Percentiles rank a stretch among this genome's conserved stretches.
Evolutionary conservation across 345 rosid species (phyloP).

Genomic region (Triadica sebifera): DNA sequence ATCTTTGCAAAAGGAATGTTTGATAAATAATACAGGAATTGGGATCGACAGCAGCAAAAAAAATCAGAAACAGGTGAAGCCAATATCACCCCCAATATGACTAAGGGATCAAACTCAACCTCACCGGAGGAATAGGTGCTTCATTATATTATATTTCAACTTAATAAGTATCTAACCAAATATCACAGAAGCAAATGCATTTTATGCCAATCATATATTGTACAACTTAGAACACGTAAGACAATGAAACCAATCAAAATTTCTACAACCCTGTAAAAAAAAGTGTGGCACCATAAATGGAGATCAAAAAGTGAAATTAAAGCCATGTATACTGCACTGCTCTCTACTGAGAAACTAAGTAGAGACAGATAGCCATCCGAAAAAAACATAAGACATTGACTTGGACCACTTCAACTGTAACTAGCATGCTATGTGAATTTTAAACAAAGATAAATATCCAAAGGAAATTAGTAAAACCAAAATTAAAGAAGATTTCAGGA

Average conservation of each 20-base stretch:
- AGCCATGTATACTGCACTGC: neutral
- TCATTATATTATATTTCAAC: neutral
- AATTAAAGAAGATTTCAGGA: neutral
- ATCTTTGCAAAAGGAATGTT: neutral
- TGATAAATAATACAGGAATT: neutral
- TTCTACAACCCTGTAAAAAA: too few species aligned
- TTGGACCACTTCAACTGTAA: neutral
- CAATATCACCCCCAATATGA: neutral
- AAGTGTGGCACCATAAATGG: too few species aligned
- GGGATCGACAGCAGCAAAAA: neutral
- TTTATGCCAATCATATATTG: neutral
- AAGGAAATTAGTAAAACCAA: neutral
- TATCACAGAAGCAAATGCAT: neutral
- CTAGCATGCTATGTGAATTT: neutral
- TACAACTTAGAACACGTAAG: neutral
- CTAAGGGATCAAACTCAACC: neutral
- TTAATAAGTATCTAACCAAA: neutral
- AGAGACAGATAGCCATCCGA: neutral
- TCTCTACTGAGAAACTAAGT: neutral
- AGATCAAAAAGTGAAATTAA: too few species aligned
- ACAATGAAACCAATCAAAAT: neutral
- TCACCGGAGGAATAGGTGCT: neutral
- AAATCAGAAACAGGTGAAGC: neutral
- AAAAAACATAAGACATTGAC: constrained; percentile 1
- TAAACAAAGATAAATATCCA: neutral